Evolutionary conservation across 257 asterid species (phyloP), one percentile per base, ranked within the genome.

Genomic region (Henckelia pumila): DNA sequence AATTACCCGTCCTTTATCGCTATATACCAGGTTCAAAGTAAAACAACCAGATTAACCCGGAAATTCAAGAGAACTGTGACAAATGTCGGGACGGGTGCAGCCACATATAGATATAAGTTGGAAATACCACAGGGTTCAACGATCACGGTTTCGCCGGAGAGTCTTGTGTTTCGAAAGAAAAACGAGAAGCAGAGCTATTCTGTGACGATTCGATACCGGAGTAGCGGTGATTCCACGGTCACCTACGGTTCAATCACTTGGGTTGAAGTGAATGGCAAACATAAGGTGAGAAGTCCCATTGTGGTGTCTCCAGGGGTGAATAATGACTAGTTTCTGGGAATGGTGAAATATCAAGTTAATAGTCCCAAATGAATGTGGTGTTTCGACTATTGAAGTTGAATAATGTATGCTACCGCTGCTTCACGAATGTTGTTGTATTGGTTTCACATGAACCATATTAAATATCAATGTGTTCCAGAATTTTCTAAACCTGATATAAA

Each of bases 1-100:
- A 79, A 79, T 52, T 75, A 79, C 57, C 83, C 83, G 13, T 79
- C 83, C 2, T 75, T 79, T 2, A 64, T 79, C 5, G 73, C 50
- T 19, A 17, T 75, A 29, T 71, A 71, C 60, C 6, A 17, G 0
- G 26, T 49, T 0, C 49, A 37, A 11, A 65, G 33, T 22, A 59
- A 62, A 6, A 56, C 60, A 3, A 11, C n/a, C 10, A 8, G 1
- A 4, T 20, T 28, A 28, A 10, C 19, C 3, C 40, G 68, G 20
- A 64, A 14, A 2, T 78, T 78, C 23, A 8, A 22, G n/a, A 75
- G 83, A 49, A 79, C 69, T 5, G 78, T 75, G 21, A 79, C 73
- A 0, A 71, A 71, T 47, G 80, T 75, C 7, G 80, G 80, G 19
- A 59, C 30, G 6, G 75, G 75, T 1, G 60, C 64, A n/a, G 53